Conservation (phyloP, 169 alveolate genomes). For the Cyclospora cayetanensis region DNA sequence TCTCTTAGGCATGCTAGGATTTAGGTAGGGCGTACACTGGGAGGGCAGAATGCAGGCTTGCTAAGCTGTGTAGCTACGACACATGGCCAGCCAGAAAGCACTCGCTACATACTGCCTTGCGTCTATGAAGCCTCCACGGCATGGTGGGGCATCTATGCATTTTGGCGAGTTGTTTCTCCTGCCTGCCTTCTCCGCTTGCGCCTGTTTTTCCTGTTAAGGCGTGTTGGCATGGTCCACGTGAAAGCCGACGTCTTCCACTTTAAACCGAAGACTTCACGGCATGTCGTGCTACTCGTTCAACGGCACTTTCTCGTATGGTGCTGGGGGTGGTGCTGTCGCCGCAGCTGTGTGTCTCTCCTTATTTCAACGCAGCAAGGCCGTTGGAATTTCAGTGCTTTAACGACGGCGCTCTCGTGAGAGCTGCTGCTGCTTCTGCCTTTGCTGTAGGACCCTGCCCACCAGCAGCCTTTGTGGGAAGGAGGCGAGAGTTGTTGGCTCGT, state of each 20-base stretch:
- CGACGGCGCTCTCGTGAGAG: not conserved
- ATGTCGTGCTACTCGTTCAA: not conserved
- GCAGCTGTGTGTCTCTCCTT: not conserved
- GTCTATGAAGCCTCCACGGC: too few species aligned
- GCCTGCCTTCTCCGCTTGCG: too few species aligned
- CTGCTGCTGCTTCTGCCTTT: conserved; percentile 11
- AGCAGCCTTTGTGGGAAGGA: not conserved
- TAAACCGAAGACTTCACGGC: not conserved
- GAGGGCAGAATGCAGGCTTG: too few species aligned
- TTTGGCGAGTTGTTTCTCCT: too few species aligned
- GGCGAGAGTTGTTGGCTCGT: conserved; percentile 9
- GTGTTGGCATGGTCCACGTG: not conserved
- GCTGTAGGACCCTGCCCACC: not conserved
- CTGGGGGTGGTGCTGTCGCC: not conserved
- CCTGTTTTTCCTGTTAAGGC: too few species aligned
- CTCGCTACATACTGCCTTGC: too few species aligned
- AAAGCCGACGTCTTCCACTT: not conserved
- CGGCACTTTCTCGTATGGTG: conserved; percentile 25
- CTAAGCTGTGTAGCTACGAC: too few species aligned
- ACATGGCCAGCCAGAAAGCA: too few species aligned
- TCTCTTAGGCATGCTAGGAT: not conserved
- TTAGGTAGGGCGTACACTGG: conserved; percentile 12
- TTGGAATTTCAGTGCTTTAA: too few species aligned
- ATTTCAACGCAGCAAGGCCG: not conserved
- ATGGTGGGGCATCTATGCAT: too few species aligned